A percentile compares a stretch with the other conserved stretches of the same genome.
phyloP scores from a whole-genome alignment of 805 yeast genomes.

The Yarrowia sp. region DNA sequence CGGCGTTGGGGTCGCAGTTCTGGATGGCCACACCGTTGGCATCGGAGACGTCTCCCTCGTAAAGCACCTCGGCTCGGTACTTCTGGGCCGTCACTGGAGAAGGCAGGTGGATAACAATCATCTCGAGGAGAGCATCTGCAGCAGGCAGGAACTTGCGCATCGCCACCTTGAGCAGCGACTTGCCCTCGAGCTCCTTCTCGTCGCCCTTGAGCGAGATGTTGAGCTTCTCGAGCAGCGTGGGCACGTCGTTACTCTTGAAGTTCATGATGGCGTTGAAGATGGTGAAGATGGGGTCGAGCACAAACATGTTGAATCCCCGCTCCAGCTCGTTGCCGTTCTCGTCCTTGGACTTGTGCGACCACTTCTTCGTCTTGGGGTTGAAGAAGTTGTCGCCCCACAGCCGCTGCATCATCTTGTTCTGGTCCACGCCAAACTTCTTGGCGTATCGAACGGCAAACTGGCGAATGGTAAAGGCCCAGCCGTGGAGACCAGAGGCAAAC shows the following conservation, averaged over 20 bases:
- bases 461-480: constrained; percentile 99
- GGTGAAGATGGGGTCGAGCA: constrained; percentile 98
- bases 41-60: constrained; percentile 93
- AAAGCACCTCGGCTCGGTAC: constrained; percentile 98
- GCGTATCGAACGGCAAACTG: constrained; percentile 97
- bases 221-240: constrained; percentile 85
- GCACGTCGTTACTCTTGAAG: constrained; percentile 97
- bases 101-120: constrained; percentile 97
- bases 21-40: constrained; percentile 86
- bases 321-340: constrained; percentile 93
- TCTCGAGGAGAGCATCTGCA: constrained; percentile 98
- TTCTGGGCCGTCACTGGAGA: constrained; percentile 98
- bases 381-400: constrained; percentile 99
- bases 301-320: constrained; percentile 99
- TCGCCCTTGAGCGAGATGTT: constrained; percentile 91
- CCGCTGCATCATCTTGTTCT: constrained; percentile 96
- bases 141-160: constrained; percentile 99
- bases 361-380: constrained; percentile 99
- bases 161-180: constrained; percentile 95
- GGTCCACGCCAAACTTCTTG: constrained; percentile 99
- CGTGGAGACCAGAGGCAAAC: constrained; percentile 99
- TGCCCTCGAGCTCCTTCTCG: constrained; percentile 97
- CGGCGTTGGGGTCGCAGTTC: constrained; percentile 98
- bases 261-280: constrained; percentile 96
- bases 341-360: constrained; percentile 94